Conservation (phyloP, 1,284 basidiomycete genomes). For the Prillingera fragicola region DNA sequence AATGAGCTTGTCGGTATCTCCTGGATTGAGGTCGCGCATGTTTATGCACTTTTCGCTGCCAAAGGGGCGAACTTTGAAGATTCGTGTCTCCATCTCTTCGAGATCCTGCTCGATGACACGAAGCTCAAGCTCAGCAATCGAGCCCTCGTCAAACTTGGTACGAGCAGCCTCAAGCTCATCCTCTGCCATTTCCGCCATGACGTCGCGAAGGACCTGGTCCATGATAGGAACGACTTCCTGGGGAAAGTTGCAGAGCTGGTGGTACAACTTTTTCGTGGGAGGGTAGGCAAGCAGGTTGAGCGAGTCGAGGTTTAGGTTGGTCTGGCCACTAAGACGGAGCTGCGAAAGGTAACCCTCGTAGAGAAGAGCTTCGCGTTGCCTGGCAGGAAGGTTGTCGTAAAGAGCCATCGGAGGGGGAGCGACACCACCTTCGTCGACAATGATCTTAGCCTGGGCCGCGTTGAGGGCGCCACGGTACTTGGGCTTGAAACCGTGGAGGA, state of each 20-base stretch:
- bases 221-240: constrained; percentile 95
- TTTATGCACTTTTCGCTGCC: constrained; percentile 69
- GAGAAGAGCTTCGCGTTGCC: constrained; percentile 63
- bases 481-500: constrained; percentile 84
- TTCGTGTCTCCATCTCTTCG: constrained; percentile 66
- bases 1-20: constrained; percentile 92
- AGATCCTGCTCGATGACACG: constrained; percentile 70
- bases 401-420: constrained; percentile 38
- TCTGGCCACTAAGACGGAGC: constrained; percentile 86
- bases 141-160: constrained; percentile 24
- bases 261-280: constrained; percentile 71
- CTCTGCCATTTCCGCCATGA: constrained; percentile 75
- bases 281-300: constrained; percentile 84
- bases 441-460: constrained; percentile 48
- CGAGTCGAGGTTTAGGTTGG: constrained; percentile 86
- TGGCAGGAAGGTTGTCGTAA: constrained; percentile 53
- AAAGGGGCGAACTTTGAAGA: constrained; percentile 90
- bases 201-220: constrained; percentile 90
- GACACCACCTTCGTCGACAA: constrained; percentile 31
- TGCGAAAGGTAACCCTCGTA: constrained; percentile 80
- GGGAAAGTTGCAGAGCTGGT: constrained; percentile 81
- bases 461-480: constrained; percentile 75
- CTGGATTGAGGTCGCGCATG: constrained; percentile 86
- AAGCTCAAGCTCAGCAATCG: constrained; percentile 55
- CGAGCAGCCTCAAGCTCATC: constrained; percentile 59